Evolutionary conservation across 805 yeast genomes (phyloP).

Genomic region (Metschnikowia gelsemii): DNA sequence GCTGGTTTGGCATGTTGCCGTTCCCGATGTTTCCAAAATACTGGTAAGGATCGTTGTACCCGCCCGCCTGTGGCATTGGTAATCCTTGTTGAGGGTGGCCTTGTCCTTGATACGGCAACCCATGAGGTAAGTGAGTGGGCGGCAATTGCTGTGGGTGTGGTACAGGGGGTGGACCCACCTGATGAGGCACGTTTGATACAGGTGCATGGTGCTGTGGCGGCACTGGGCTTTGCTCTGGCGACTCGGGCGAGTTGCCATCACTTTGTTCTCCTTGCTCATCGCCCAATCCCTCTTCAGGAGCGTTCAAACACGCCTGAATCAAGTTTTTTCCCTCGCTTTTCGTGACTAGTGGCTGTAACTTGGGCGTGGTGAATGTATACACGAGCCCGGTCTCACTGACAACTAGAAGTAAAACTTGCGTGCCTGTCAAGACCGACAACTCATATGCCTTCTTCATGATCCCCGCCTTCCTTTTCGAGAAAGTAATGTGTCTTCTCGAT

Average conservation of each 20-base stretch:
- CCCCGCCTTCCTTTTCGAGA: constrained; percentile 97
- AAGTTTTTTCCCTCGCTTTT: constrained; percentile 96
- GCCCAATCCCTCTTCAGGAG: constrained; percentile 82
- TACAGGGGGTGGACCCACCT: constrained; percentile 29
- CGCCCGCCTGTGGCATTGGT: constrained; percentile 49
- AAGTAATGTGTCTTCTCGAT: constrained; percentile 96
- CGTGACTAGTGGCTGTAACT: constrained; percentile 95
- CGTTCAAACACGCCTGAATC: constrained; percentile 94
- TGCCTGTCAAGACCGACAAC: constrained; percentile 92
- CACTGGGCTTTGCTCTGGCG: constrained; percentile 42
- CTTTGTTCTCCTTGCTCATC: constrained; percentile 59
- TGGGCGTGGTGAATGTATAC: constrained; percentile 98
- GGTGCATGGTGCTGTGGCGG: constrained; percentile 26
- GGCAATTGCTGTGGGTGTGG: constrained; percentile 30
- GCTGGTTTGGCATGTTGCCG: constrained; percentile 48
- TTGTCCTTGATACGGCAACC: constrained; percentile 45
- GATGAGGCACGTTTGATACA: constrained; percentile 22
- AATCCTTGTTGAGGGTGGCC: constrained; percentile 42
- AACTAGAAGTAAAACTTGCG: constrained; percentile 90
- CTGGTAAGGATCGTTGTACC: constrained; percentile 58
- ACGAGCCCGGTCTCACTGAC: constrained; percentile 99
- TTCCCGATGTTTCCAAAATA: constrained; percentile 58
- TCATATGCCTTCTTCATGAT: constrained; percentile 99
- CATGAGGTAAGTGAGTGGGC: constrained; percentile 43
- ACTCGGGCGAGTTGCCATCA: constrained; percentile 46